Evolutionary conservation across 2,329 filamentous ascomycete genomes (phyloP).

Genomic region (Paraphaeosphaeria sporulosa): DNA sequence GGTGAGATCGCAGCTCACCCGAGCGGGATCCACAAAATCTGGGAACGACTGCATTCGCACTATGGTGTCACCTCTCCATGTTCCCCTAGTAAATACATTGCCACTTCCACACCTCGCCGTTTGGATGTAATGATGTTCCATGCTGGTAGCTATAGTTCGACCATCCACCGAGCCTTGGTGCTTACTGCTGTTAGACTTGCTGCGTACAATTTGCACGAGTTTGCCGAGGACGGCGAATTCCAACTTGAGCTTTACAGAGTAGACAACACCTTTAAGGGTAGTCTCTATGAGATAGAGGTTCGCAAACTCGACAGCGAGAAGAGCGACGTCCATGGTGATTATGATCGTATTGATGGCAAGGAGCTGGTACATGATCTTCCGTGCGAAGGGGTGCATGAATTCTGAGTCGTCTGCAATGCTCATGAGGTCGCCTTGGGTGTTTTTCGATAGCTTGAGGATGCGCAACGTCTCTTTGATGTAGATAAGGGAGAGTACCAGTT

Average conservation of each 20-base stretch:
- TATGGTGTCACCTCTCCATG: background rate
- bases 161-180: constrained; percentile 6
- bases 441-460: constrained; percentile 46
- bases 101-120: constrained; percentile 14
- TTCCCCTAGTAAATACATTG: background rate
- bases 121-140: constrained; percentile 29
- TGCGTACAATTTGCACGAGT: constrained; percentile 48
- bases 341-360: constrained; percentile 45
- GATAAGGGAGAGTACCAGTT: constrained; percentile 50
- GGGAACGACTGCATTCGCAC: constrained; percentile 25
- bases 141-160: constrained; percentile 12
- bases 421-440: constrained; percentile 33
- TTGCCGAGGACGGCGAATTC: constrained; percentile 63
- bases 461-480: constrained; percentile 64
- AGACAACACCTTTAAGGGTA: constrained; percentile 53
- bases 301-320: constrained; percentile 40
- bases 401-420: constrained; percentile 44
- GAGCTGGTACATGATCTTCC: constrained; percentile 46
- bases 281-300: constrained; percentile 46
- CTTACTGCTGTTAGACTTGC: constrained; percentile 27
- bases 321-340: constrained; percentile 40
- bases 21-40: constrained; percentile 39
- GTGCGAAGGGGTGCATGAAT: constrained; percentile 25
- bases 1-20: constrained; percentile 31
- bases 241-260: constrained; percentile 60